Evolutionary conservation across 768 basidiomycete genomes (phyloP).

Genomic region (Tylopilus sp.): DNA sequence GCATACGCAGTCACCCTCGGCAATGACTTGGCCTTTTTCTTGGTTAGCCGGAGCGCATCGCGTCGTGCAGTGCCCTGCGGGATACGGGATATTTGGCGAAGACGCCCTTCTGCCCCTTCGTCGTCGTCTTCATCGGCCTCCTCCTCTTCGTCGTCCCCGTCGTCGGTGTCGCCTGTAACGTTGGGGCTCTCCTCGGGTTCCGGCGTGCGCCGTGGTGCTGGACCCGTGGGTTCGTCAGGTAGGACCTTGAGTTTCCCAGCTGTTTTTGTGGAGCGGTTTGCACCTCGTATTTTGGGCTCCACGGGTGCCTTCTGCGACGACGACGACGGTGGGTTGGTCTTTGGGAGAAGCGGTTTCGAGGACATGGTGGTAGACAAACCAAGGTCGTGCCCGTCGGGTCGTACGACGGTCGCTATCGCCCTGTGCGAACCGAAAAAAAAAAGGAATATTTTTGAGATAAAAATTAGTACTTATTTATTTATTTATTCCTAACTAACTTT

Average conservation of each 20-base stretch:
- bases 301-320: slow-evolving; percentile 7
- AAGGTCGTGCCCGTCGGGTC: slow-evolving; percentile 14
- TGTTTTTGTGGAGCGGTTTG: slow-evolving; percentile 76
- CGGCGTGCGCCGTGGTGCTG: slow-evolving; percentile 25
- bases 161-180: slow-evolving; percentile 63
- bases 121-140: slow-evolving; percentile 48
- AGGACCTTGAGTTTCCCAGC: slow-evolving; percentile 86
- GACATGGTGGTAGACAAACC: slow-evolving; percentile 21
- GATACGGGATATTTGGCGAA: slow-evolving; percentile 79
- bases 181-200: slow-evolving; percentile 43
- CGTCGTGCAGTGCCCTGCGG: slow-evolving; percentile 91
- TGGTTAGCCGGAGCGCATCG: slow-evolving; percentile 86
- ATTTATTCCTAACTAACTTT: no score
- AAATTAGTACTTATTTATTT: slow-evolving; percentile 8
- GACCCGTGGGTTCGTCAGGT: slow-evolving; percentile 72
- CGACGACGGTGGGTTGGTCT: slow-evolving; percentile 21
- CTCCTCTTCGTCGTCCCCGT: slow-evolving; percentile 62
- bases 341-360: slow-evolving; percentile 30
- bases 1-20: slow-evolving; percentile 97
- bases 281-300: slow-evolving; percentile 63
- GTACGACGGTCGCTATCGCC: slow-evolving; percentile 5
- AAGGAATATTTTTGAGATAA: not conserved
- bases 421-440: slow-evolving; percentile 13
- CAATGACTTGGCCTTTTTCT: slow-evolving; percentile 89
- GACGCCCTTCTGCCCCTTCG: slow-evolving; percentile 54